Conservation (phyloP, 2,329 filamentous ascomycete genomes). For the Chalara sp. region DNA sequence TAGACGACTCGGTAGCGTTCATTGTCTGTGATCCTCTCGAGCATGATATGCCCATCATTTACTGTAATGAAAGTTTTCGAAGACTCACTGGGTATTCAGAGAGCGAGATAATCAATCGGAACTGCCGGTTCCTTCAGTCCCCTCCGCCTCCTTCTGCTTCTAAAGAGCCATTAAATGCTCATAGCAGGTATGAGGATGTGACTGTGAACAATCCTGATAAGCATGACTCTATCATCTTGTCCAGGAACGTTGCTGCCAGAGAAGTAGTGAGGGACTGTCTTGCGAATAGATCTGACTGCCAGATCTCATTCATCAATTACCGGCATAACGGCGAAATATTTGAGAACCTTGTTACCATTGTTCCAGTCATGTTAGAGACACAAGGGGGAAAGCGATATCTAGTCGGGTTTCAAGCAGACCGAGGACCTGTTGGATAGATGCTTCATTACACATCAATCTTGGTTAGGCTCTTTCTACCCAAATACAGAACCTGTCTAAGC, state of each 20-base stretch:
- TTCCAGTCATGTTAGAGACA: constrained; percentile 29
- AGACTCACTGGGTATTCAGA: constrained; percentile 83
- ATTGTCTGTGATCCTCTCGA: constrained; percentile 88
- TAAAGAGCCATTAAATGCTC: constrained; percentile 42
- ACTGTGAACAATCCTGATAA: constrained; percentile 41
- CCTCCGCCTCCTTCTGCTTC: constrained; percentile 37
- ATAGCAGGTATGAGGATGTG: constrained; percentile 57
- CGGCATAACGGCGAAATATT: constrained; percentile 89
- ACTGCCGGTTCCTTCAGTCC: constrained; percentile 88
- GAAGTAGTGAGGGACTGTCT: constrained; percentile 77
- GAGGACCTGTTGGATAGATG: too few species aligned
- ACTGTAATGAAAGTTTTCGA: constrained; percentile 91
- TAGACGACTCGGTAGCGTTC: constrained; percentile 90
- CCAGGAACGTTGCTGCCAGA: constrained; percentile 73
- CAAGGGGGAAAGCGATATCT: too few species aligned
- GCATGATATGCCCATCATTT: constrained; percentile 86
- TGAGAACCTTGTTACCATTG: constrained; percentile 88
- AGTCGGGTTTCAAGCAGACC: too few species aligned
- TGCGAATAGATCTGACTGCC: constrained; percentile 64
- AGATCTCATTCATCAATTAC: constrained; percentile 90
- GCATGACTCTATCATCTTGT: not conserved
- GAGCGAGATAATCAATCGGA: constrained; percentile 79
- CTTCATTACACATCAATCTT: too few species aligned
- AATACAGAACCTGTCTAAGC: too few species aligned
- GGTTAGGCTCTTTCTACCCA: too few species aligned